Evolutionary conservation across 257 asterid species (phyloP).

Genomic region (Scutellaria galericulata): DNA sequence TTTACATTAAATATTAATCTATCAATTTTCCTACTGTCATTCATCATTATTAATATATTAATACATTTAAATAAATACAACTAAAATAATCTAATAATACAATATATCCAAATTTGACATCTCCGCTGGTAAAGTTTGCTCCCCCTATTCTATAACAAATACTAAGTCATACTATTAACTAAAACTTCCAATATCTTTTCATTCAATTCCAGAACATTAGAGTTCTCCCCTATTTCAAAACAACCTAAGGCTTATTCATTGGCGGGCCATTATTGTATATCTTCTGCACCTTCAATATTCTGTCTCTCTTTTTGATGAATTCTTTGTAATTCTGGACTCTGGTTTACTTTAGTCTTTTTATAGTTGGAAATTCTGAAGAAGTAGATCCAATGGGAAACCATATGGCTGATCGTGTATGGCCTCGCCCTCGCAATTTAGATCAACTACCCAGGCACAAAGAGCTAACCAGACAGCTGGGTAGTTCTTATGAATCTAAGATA

Average conservation of each 20-base stretch:
- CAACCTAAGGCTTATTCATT: neutral
- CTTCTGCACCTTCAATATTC: conserved; percentile 22
- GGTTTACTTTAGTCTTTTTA: conserved; percentile 54
- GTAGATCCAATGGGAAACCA: conserved; percentile 38
- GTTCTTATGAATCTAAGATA: conserved; percentile 42
- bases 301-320: neutral
- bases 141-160: too few species aligned
- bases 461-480: conserved; percentile 50
- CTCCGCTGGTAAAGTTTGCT: too few species aligned
- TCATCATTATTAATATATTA: too few species aligned
- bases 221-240: too few species aligned
- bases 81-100: too few species aligned
- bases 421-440: conserved; percentile 51
- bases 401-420: conserved; percentile 60
- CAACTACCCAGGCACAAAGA: conserved; percentile 42
- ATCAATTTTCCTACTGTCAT: too few species aligned
- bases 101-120: too few species aligned
- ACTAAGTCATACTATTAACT: too few species aligned
- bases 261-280: conserved; percentile 3
- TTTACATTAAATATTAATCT: too few species aligned
- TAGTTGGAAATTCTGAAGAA: conserved; percentile 58
- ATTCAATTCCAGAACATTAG: too few species aligned
- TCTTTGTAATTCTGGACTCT: conserved; percentile 36
- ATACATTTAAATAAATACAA: too few species aligned
- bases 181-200: too few species aligned